A percentile compares a stretch with the other conserved stretches of the same genome.
phyloP scores from a whole-genome alignment of 2,329 filamentous ascomycete species.

The Pyrenophora teres region DNA sequence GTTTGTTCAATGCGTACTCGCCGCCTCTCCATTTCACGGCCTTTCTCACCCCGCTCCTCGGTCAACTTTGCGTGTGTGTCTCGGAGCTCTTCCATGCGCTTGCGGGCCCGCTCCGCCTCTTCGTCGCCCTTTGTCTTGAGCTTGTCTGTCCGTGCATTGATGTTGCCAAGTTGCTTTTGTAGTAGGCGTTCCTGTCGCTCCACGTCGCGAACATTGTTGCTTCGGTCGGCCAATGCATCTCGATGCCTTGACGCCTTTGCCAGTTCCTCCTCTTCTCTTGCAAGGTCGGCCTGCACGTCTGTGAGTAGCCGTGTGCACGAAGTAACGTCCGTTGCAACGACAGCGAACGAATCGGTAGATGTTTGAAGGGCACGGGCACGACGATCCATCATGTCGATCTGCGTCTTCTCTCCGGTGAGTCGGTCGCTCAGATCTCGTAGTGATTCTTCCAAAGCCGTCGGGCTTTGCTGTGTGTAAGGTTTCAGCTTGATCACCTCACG shows the following conservation, averaged over 20 bases:
- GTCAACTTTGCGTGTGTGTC: conserved; percentile 78
- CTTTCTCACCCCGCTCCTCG: conserved; percentile 84
- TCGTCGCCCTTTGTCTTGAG: conserved; percentile 78
- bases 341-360: conserved; percentile 83
- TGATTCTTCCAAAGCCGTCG: conserved; percentile 78
- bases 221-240: conserved; percentile 84
- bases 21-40: conserved; percentile 87
- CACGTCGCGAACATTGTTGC: conserved; percentile 88
- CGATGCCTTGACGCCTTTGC: conserved; percentile 78
- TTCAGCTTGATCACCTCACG: conserved; percentile 88
- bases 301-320: conserved; percentile 87
- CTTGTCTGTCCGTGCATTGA: conserved; percentile 84
- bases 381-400: conserved; percentile 86
- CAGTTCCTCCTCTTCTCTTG: conserved; percentile 90
- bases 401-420: conserved; percentile 75
- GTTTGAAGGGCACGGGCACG: conserved; percentile 89
- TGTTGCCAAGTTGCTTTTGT: conserved; percentile 81
- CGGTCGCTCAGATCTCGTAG: conserved; percentile 81
- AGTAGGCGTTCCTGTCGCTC: conserved; percentile 85
- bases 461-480: conserved; percentile 90
- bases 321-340: conserved; percentile 83
- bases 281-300: conserved; percentile 81
- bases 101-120: conserved; percentile 79
- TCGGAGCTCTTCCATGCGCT: conserved; percentile 87
- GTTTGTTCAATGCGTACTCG: conserved; percentile 96